phyloP scores from a whole-genome alignment of 192 early-diverging fungal genomes.

The Podila epicladia region DNA sequence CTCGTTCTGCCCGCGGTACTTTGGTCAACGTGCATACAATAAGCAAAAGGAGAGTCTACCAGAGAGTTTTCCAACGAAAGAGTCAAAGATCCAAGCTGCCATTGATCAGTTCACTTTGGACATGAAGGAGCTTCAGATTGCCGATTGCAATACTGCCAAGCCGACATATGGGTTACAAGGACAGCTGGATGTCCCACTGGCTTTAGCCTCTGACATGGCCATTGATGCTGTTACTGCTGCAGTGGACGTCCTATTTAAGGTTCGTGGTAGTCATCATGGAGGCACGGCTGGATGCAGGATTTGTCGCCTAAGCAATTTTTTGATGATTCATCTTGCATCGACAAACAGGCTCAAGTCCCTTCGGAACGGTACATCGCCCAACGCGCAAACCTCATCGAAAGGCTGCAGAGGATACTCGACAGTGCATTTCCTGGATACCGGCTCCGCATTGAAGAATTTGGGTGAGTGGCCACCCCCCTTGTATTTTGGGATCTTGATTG shows the following conservation, averaged over 20 bases:
- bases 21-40: neutral
- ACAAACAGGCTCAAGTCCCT: conserved; percentile 12
- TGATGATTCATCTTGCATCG: neutral
- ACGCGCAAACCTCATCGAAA: conserved; percentile 10
- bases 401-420: conserved; percentile 18
- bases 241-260: neutral
- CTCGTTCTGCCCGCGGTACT: neutral
- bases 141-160: neutral
- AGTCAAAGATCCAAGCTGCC: neutral
- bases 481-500: too few species aligned
- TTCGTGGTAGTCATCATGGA: neutral
- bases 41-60: neutral
- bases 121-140: neutral
- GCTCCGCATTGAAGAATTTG: conserved; percentile 28
- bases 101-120: neutral
- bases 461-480: conserved; percentile 9
- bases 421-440: neutral
- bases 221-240: neutral
- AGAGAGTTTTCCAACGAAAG: too few species aligned
- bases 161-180: neutral
- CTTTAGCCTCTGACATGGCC: neutral
- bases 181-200: neutral
- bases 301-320: too few species aligned
- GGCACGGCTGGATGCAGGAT: too few species aligned
- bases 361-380: conserved; percentile 3